These are phyloP conservation scores for Nissolia schottii DNA, from an alignment of 306 rosid genomes.

Conservation along the genomic window DNA sequence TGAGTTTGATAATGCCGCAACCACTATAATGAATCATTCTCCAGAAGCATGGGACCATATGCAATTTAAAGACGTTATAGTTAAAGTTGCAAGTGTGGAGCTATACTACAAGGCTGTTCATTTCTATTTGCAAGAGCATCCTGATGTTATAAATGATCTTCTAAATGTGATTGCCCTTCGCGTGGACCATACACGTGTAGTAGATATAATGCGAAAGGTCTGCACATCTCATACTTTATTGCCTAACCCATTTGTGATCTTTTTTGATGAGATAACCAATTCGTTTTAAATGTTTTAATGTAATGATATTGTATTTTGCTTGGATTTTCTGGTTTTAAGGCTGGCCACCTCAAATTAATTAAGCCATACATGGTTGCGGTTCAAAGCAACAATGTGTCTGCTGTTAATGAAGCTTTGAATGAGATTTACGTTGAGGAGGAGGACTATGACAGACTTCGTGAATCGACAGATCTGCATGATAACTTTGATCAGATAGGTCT, in stretches of 20 bases:
- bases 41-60: conserved; percentile 95
- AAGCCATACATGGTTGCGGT: conserved; percentile 91
- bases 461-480: conserved; percentile 75
- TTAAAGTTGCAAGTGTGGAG: conserved; percentile 79
- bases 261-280: neutral
- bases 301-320: neutral
- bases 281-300: too few relatives aligned
- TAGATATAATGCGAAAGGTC: conserved; percentile 86
- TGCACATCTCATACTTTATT: neutral
- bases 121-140: conserved; percentile 89
- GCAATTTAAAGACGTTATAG: conserved; percentile 77
- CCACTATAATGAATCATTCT: conserved; percentile 83
- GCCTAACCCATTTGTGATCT: neutral
- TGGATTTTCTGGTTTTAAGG: conserved; percentile 32
- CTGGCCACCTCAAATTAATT: conserved; percentile 73
- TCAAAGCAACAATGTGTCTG: conserved; percentile 84
- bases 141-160: conserved; percentile 74
- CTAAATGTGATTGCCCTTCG: conserved; percentile 79
- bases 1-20: conserved; percentile 85
- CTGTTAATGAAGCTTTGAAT: conserved; percentile 86
- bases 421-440: conserved; percentile 82
- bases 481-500: conserved; percentile 83
- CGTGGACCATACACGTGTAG: conserved; percentile 79
- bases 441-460: conserved; percentile 81
- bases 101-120: conserved; percentile 80